Conservation (phyloP, 306 rosid species). For the Cucurbita maxima region DNA sequence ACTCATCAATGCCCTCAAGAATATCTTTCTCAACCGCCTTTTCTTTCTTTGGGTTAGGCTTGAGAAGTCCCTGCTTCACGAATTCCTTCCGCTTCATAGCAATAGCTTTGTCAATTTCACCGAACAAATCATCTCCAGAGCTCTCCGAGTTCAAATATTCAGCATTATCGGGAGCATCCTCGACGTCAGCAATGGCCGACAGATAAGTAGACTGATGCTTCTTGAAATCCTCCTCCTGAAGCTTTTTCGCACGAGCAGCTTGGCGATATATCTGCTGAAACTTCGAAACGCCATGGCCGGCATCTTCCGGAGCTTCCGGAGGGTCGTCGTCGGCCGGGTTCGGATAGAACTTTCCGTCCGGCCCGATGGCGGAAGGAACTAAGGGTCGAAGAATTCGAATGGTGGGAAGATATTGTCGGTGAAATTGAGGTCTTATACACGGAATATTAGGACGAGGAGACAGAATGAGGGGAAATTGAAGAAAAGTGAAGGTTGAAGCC, state of each 20-base stretch:
- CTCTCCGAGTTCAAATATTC: conserved; percentile 7
- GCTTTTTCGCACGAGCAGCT: conserved; percentile 60
- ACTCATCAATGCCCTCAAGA: conserved; percentile 23
- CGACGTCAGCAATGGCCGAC: conserved; percentile 67
- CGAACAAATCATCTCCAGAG: conserved; percentile 60
- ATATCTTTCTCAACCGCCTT: background rate
- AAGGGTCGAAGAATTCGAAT: conserved; percentile 15
- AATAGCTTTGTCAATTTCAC: conserved; percentile 76
- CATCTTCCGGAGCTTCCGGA: conserved; percentile 57
- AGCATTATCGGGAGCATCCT: conserved; percentile 46
- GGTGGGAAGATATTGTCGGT: conserved; percentile 9
- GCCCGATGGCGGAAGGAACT: conserved; percentile 33
- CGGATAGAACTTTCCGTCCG: conserved; percentile 65
- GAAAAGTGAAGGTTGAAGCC: conserved; percentile 51
- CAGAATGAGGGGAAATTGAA: conserved; percentile 28
- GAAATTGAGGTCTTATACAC: conserved; percentile 17
- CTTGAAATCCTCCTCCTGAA: conserved; percentile 53
- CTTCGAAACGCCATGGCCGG: conserved; percentile 61
- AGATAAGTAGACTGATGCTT: conserved; percentile 69
- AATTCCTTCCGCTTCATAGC: conserved; percentile 81
- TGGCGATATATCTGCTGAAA: conserved; percentile 69
- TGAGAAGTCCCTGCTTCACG: conserved; percentile 66
- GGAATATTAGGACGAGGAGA: conserved; percentile 17
- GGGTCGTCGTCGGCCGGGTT: conserved; percentile 78
- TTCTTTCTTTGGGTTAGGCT: conserved; percentile 62